phyloP scores from a whole-genome alignment of 2,329 filamentous ascomycete species.

The Aspergillus phoenicis region DNA sequence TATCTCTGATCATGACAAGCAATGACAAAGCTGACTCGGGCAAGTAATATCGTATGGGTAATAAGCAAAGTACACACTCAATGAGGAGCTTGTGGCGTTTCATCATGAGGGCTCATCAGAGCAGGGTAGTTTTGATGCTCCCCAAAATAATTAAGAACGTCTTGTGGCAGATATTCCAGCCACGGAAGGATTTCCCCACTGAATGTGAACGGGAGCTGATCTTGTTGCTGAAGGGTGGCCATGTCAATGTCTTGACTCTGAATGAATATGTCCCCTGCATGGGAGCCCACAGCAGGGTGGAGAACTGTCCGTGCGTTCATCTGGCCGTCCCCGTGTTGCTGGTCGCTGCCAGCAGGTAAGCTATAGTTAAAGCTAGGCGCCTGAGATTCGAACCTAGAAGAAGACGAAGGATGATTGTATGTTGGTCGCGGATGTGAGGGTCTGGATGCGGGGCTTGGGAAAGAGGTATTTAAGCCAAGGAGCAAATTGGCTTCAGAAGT shows the following conservation, averaged over 20 bases:
- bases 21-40: constrained; percentile 12
- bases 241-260: constrained; percentile 78
- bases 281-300: constrained; percentile 22
- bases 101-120: constrained; percentile 36
- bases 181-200: constrained; percentile 69
- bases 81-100: constrained; percentile 13
- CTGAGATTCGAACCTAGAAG: constrained; percentile 24
- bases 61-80: constrained; percentile 1
- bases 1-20: constrained; percentile 13
- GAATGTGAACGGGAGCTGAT: constrained; percentile 42
- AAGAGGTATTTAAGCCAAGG: constrained; percentile 54
- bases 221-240: constrained; percentile 56
- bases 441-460: constrained; percentile 25
- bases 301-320: constrained; percentile 23
- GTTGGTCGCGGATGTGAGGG: constrained; percentile 26
- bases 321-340: constrained; percentile 19
- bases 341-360: constrained; percentile 21
- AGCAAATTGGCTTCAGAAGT: constrained; percentile 44
- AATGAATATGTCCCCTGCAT: constrained; percentile 61
- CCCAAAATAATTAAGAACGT: constrained; percentile 61
- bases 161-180: constrained; percentile 72
- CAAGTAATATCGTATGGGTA: constrained; percentile 11
- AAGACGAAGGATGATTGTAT: constrained; percentile 23
- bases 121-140: constrained; percentile 38
- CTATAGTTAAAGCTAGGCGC: constrained; percentile 28